Conservation (phyloP, 2,329 filamentous ascomycete genomes). For the Huntiella abstrusa region DNA sequence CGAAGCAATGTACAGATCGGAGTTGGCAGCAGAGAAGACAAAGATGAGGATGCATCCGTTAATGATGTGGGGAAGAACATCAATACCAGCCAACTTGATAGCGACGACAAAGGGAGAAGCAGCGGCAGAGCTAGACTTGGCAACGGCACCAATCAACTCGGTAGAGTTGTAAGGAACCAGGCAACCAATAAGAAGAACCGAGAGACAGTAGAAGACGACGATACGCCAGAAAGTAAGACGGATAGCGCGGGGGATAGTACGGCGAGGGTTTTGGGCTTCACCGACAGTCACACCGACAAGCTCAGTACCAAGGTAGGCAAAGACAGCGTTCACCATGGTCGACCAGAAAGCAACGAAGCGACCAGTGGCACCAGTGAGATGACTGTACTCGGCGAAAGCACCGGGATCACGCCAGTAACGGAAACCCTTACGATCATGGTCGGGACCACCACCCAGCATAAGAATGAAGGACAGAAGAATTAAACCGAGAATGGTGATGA, state of each 20-base stretch:
- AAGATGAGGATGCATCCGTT: conserved; percentile 60
- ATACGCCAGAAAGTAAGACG: conserved; percentile 69
- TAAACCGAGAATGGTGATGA: conserved; percentile 44
- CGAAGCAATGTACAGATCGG: conserved; percentile 57
- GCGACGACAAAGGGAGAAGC: conserved; percentile 62
- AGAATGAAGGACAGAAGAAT: conserved; percentile 47
- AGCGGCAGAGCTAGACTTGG: conserved; percentile 27
- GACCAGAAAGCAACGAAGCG: conserved; percentile 48
- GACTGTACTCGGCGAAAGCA: conserved; percentile 31
- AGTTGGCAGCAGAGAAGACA: conserved; percentile 61
- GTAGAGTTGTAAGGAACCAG: conserved; percentile 51
- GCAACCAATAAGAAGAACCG: conserved; percentile 58
- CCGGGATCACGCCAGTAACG: conserved; percentile 45
- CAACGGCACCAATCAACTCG: conserved; percentile 38
- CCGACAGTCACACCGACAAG: conserved; percentile 62
- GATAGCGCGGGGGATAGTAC: conserved; percentile 59
- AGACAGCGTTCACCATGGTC: conserved; percentile 57
- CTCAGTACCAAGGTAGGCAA: conserved; percentile 62
- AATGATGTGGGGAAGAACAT: conserved; percentile 44
- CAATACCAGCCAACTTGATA: conserved; percentile 44
- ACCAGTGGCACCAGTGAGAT: conserved; percentile 23
- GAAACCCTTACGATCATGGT: conserved; percentile 43
- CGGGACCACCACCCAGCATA: conserved; percentile 45
- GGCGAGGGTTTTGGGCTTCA: conserved; percentile 62
- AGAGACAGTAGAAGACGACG: conserved; percentile 59